Base-by-base conservation (phyloP, 805 yeast species). In the Torulaspora delbrueckii region DNA sequence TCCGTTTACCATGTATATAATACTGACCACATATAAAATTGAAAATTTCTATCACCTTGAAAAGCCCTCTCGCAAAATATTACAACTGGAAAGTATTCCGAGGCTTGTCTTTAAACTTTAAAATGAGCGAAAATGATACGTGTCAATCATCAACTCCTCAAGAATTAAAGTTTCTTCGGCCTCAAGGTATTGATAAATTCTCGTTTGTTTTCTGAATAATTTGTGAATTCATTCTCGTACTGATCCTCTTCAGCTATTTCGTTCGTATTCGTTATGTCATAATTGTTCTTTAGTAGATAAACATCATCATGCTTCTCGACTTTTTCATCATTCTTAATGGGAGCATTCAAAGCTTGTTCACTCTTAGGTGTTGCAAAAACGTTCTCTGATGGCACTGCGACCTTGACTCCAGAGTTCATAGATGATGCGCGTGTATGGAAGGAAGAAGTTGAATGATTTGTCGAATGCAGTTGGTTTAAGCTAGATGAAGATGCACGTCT, bases 141-240 rank as follows among this genome's bases (percentile, higher is more conserved):
- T 39, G 34, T 16, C 27, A 5, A 13, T 12, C 26, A 19, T 32
- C 22, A 14, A 28, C 14, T 26, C 22, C 26, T 18, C 39, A 22
- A 28, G n/a, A 12, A 24, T 36, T 40, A 45, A 8, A 16, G 24
- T 49, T 54, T 57, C 40, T 67, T 64, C 37, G 74, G 75, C 56
- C 71, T 69, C 42, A 72, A 52, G 47, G 71, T 63, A 43, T 71
- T 62, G 38, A 69, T 63, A 55, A 63, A 75, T 22, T 68, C 69
- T 52, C 69, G 64, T 51, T 70, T 74, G 50, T 67, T 75, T 42
- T 65, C 66, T 5, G 67, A 57, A 50, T 75, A 74, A 50, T 73
- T 74, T 1, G 78, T 71, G 42, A 71, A 72, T 40, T 72, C 75
- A 47, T 72, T 71, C 52, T 69, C 74, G 46, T 71, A 71, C 46